phyloP scores from a whole-genome alignment of 2,329 filamentous ascomycete genomes.

The Talaromyces sp. region DNA sequence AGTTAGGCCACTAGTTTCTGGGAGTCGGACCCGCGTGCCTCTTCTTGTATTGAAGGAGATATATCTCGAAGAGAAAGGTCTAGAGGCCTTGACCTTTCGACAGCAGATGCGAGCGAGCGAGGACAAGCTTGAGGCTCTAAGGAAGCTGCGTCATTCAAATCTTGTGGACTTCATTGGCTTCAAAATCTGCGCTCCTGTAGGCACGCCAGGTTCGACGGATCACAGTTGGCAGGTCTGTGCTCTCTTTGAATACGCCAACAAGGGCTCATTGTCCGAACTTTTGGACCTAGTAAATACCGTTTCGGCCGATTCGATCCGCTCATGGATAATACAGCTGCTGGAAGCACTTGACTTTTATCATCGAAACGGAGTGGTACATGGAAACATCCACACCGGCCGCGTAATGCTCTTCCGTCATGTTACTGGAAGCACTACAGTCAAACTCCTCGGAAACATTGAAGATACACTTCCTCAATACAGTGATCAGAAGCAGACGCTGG shows the following conservation, averaged over 20 bases:
- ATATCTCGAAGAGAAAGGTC: conserved; percentile 52
- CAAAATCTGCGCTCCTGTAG: conserved; percentile 58
- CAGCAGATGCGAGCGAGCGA: conserved; percentile 73
- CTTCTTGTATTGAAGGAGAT: conserved; percentile 70
- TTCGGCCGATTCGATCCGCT: conserved; percentile 68
- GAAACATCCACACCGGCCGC: conserved; percentile 73
- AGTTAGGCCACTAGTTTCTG: conserved; percentile 61
- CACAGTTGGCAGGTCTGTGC: conserved; percentile 66
- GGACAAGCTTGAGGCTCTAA: conserved; percentile 67
- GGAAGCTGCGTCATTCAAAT: conserved; percentile 68
- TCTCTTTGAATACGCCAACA: conserved; percentile 70
- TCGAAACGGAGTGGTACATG: conserved; percentile 75
- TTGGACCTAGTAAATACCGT: conserved; percentile 73
- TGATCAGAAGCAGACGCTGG: conserved; percentile 25
- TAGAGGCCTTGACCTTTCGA: conserved; percentile 62
- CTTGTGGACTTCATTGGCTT: conserved; percentile 77
- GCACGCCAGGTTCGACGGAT: conserved; percentile 34
- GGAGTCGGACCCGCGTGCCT: conserved; percentile 51
- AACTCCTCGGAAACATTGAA: conserved; percentile 46
- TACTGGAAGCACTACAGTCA: conserved; percentile 62
- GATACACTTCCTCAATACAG: conserved; percentile 48
- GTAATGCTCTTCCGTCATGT: conserved; percentile 68
- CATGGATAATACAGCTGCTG: conserved; percentile 87
- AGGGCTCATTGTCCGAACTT: conserved; percentile 75
- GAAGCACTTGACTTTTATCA: conserved; percentile 86